Evolutionary conservation across 2,329 filamentous ascomycete genomes (phyloP).

Genomic region (Aspergillus fumigatus): DNA sequence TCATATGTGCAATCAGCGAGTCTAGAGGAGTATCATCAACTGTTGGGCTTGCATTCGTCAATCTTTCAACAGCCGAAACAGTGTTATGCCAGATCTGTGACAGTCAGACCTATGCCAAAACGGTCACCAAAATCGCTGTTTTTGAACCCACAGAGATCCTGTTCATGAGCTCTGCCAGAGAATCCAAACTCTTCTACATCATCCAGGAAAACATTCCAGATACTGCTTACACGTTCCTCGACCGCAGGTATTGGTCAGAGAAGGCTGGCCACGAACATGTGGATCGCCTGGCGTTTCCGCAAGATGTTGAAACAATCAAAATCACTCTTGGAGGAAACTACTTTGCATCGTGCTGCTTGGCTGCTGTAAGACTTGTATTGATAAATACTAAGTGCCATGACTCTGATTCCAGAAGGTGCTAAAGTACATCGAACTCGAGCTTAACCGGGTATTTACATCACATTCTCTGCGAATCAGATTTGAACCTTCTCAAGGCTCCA

Average conservation of each 20-base stretch:
- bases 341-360: slow-evolving; percentile 78
- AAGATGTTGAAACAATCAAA: slow-evolving; percentile 77
- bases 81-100: slow-evolving; percentile 89
- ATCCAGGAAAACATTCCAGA: slow-evolving; percentile 67
- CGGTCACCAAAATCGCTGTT: slow-evolving; percentile 78
- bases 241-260: slow-evolving; percentile 82
- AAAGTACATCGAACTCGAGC: slow-evolving; percentile 71
- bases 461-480: slow-evolving; percentile 83
- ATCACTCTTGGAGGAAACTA: slow-evolving; percentile 77
- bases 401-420: slow-evolving; percentile 54
- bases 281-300: slow-evolving; percentile 69
- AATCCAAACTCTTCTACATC: slow-evolving; percentile 70
- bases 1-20: slow-evolving; percentile 85
- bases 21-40: slow-evolving; percentile 81
- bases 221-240: slow-evolving; percentile 59
- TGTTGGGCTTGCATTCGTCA: slow-evolving; percentile 81
- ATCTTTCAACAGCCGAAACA: slow-evolving; percentile 77
- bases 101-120: slow-evolving; percentile 84
- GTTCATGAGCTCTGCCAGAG: slow-evolving; percentile 68
- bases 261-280: slow-evolving; percentile 71
- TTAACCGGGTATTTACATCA: slow-evolving; percentile 64
- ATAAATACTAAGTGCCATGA: neutral
- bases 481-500: slow-evolving; percentile 81
- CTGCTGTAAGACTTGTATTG: slow-evolving; percentile 59
- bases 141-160: slow-evolving; percentile 76